Evolutionary conservation across 1,139 yeast species (phyloP).

Genomic region (Taphrina populina): DNA sequence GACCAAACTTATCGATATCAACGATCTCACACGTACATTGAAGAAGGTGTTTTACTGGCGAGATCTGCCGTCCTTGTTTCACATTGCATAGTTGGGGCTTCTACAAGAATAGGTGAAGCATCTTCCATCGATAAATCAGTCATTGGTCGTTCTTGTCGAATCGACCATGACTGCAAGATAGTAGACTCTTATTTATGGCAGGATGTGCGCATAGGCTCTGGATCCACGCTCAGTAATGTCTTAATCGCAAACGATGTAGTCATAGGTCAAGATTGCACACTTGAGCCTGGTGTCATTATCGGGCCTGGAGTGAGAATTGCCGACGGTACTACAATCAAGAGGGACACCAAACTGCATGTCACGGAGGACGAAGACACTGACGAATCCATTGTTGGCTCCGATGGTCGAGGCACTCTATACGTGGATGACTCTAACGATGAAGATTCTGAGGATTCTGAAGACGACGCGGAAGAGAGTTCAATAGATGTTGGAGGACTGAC

Average conservation of each 20-base stretch:
- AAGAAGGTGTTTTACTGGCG: conserved; percentile 75
- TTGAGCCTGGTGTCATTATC: conserved; percentile 73
- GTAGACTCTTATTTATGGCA: conserved; percentile 85
- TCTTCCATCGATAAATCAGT: conserved; percentile 62
- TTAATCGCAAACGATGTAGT: conserved; percentile 66
- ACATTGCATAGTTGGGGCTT: conserved; percentile 63
- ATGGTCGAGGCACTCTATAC: conserved; percentile 55
- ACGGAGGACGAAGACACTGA: conserved; percentile 43
- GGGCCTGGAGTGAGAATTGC: conserved; percentile 73
- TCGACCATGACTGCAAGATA: conserved; percentile 73
- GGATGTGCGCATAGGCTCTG: conserved; percentile 67
- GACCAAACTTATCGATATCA: conserved; percentile 75
- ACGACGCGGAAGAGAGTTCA: conserved; percentile 44
- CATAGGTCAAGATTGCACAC: conserved; percentile 54
- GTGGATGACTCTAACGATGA: conserved; percentile 62
- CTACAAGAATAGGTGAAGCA: conserved; percentile 54
- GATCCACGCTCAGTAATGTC: conserved; percentile 57
- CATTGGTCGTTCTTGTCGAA: conserved; percentile 79
- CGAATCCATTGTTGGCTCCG: conserved; percentile 43
- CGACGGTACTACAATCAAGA: conserved; percentile 41
- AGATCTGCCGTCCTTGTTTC: conserved; percentile 91
- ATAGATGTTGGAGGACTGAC: conserved; percentile 45
- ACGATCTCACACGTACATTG: conserved; percentile 79
- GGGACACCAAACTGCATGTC: conserved; percentile 38
- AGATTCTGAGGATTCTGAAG: conserved; percentile 50